phyloP scores from a whole-genome alignment of 2,329 filamentous ascomycete species.

The Paraphaeosphaeria minitans region DNA sequence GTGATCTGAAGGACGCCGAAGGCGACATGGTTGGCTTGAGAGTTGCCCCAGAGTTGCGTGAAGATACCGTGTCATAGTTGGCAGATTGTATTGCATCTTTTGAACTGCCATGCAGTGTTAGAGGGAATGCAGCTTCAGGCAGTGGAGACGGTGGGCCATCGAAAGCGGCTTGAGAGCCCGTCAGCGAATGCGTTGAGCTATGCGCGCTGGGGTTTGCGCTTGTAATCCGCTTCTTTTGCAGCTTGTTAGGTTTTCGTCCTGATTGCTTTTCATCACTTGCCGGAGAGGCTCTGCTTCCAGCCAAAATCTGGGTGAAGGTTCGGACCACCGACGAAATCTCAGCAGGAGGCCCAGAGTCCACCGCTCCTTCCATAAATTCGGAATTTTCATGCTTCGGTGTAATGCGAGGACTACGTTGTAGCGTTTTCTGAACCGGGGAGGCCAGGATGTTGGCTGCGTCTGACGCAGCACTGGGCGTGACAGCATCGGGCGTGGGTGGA shows the following conservation, averaged over 20 bases:
- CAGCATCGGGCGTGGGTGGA: constrained; percentile 47
- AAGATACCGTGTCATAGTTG: constrained; percentile 47
- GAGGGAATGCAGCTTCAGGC: constrained; percentile 34
- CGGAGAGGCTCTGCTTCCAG: constrained; percentile 56
- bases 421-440: constrained; percentile 23
- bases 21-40: constrained; percentile 74
- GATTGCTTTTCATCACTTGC: constrained; percentile 67
- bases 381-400: constrained; percentile 41
- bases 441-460: constrained; percentile 28
- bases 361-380: constrained; percentile 39
- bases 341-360: constrained; percentile 31
- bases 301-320: constrained; percentile 46
- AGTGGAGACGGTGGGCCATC: constrained; percentile 38
- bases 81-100: constrained; percentile 31
- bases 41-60: constrained; percentile 54
- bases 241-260: constrained; percentile 80
- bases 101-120: constrained; percentile 31
- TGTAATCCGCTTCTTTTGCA: constrained; percentile 83
- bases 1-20: constrained; percentile 75
- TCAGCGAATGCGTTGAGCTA: constrained; percentile 83
- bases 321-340: constrained; percentile 37
- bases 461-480: constrained; percentile 36
- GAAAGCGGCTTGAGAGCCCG: constrained; percentile 36
- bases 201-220: constrained; percentile 85
- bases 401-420: constrained; percentile 28